Conservation (phyloP, 225 moss, liverwort and hornwort species). For the Bryum argenteum region DNA sequence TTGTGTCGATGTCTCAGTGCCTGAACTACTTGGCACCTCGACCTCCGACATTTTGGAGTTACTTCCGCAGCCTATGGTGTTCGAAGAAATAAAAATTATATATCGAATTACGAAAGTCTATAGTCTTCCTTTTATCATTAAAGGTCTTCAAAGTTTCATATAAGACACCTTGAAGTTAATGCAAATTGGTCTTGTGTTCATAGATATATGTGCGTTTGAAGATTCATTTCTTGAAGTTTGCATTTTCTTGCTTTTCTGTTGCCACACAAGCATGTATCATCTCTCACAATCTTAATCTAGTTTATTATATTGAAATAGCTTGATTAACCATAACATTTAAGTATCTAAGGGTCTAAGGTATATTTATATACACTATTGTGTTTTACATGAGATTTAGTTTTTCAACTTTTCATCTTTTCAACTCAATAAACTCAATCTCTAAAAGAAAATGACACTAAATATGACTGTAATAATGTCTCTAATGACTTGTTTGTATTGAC, state of each 20-base stretch:
- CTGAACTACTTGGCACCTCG: constrained; percentile 15
- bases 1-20: constrained; percentile 6
- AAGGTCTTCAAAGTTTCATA: neutral
- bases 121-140: neutral
- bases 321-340: neutral
- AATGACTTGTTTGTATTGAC: no score
- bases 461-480: no score
- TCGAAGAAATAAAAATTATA: neutral
- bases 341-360: neutral
- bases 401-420: no score
- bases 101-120: neutral
- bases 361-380: neutral
- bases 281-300: neutral
- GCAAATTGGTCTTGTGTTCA: neutral
- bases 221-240: neutral
- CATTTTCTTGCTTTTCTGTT: neutral
- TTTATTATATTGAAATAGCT: neutral
- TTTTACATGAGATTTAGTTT: neutral
- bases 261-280: neutral
- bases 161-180: neutral
- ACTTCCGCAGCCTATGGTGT: constrained; percentile 38
- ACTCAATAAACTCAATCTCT: no score
- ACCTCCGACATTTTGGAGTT: constrained; percentile 40
- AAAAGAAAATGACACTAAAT: no score
- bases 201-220: neutral